These are phyloP conservation scores for Saccharomyces hybrid DNA, from an alignment of 1,139 yeast species.

Conservation along the genomic window DNA sequence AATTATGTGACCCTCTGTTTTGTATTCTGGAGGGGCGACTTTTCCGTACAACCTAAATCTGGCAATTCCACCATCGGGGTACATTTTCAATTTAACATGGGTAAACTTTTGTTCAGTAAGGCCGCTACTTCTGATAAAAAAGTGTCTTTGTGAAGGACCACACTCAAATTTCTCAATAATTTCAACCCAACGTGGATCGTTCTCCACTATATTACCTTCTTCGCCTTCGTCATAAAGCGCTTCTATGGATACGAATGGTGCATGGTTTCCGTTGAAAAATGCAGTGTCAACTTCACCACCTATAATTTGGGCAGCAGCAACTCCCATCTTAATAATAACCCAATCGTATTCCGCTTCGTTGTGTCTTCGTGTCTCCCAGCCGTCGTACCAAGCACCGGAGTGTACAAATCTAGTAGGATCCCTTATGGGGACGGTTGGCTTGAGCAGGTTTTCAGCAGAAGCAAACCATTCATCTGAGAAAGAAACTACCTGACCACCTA, in stretches of 20 bases:
- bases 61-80: conserved; percentile 96
- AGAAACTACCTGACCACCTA: conserved; percentile 66
- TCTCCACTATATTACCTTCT: conserved; percentile 20
- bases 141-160: conserved; percentile 83
- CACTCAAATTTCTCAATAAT: conserved; percentile 67
- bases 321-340: conserved; percentile 79
- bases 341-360: conserved; percentile 77
- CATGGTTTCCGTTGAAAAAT: conserved; percentile 89
- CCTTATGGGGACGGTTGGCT: conserved; percentile 70
- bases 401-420: conserved; percentile 72
- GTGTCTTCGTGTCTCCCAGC: conserved; percentile 97
- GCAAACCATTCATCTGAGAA: conserved; percentile 94
- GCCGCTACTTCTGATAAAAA: conserved; percentile 50
- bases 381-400: conserved; percentile 96
- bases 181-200: conserved; percentile 53
- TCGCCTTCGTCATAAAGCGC: conserved; percentile 40
- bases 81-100: conserved; percentile 79
- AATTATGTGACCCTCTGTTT: conserved; percentile 21
- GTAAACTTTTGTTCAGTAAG: conserved; percentile 59
- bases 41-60: conserved; percentile 82
- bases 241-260: conserved; percentile 82
- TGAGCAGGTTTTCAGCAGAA: conserved; percentile 78
- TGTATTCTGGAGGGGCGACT: conserved; percentile 49
- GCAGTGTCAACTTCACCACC: conserved; percentile 92
- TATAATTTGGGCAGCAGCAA: conserved; percentile 64